These are phyloP conservation scores for Fusarium staphyleae DNA, from an alignment of 2,329 filamentous ascomycete genomes.

Conservation along the genomic window DNA sequence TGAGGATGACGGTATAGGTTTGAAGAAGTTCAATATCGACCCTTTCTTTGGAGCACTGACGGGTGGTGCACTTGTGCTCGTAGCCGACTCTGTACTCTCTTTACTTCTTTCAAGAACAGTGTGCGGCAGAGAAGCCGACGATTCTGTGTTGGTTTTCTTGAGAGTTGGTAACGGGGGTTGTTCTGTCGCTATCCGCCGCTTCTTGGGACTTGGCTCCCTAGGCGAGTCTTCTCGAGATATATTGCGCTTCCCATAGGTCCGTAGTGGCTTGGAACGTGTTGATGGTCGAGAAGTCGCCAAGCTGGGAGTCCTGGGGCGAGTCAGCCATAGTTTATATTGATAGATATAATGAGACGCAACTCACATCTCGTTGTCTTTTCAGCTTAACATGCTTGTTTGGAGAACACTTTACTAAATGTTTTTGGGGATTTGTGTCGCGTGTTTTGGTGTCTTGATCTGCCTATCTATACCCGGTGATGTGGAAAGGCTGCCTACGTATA, in stretches of 20 bases:
- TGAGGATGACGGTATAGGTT: constrained; percentile 38
- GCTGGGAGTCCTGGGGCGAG: constrained; percentile 42
- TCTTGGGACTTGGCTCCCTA: constrained; percentile 36
- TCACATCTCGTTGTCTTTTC: constrained; percentile 14
- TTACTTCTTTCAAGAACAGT: not conserved
- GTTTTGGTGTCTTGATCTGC: not conserved
- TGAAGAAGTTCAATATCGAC: constrained; percentile 53
- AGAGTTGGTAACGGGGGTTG: not conserved
- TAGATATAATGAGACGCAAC: not conserved
- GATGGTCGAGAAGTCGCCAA: constrained; percentile 36
- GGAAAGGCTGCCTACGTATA: too few species aligned
- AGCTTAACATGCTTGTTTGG: constrained; percentile 15
- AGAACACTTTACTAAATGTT: not conserved
- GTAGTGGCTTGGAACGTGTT: constrained; percentile 46
- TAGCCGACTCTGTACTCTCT: not conserved
- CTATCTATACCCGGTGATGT: not conserved
- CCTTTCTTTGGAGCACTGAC: constrained; percentile 36
- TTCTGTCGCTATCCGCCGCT: constrained; percentile 19
- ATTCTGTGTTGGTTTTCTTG: not conserved
- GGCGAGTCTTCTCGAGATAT: constrained; percentile 39
- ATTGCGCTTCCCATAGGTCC: constrained; percentile 51
- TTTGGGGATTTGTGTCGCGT: not conserved
- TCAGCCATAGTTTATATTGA: not conserved
- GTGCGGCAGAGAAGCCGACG: not conserved
- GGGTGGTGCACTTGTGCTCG: not conserved